Evolutionary conservation across 202 grass and related monocot species (phyloP), one percentile per base, ranked within the genome.

Genomic region (Setaria viridis): DNA sequence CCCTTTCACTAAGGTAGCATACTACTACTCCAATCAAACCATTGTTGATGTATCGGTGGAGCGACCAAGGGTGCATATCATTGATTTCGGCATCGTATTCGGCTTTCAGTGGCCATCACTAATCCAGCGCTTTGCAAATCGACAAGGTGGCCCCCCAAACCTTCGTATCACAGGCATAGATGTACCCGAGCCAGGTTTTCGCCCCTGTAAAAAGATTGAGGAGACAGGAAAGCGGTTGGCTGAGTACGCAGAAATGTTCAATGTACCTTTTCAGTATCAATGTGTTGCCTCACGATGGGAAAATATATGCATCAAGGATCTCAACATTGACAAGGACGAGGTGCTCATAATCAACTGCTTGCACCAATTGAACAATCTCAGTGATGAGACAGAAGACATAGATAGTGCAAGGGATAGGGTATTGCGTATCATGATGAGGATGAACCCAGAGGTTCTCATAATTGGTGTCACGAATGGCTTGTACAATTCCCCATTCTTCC

Each of bases 61-160:
- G 58, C 50, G 54, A 73, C 57, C 54, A 65, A 69, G 9, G 6
- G 75, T 89, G 68, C 91, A 91, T 32, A 91, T 94, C 6, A 69
- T 94, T 67, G 83, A 89, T 81, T 89, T 89, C 68, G 69, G 81
- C 7, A 88, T 93, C 46, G 3, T 33, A 11, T 88, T 86, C 8
- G 86, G 91, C 46, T 91, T 93, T 84, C 91, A 87, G 29, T 94
- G 91, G 88, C 88, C 88, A 58, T 84, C 25, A 13, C 82, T 93
- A 39, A 88, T 94, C 17, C 85, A 91, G 49, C 14, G 33, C 12
- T 70, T 94, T 20, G 75, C 79, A 43, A 54, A 68, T 67, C 74
- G 55, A 74, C 68, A 84, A 77, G 73, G 70, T 33, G 89, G 60
- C 2, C 55, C 86, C 5, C 92, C 89, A 21, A 78, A 77, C 29